These are phyloP conservation scores for Suillus alpinus DNA, from an alignment of 768 basidiomycete species.

Conservation along the genomic window DNA sequence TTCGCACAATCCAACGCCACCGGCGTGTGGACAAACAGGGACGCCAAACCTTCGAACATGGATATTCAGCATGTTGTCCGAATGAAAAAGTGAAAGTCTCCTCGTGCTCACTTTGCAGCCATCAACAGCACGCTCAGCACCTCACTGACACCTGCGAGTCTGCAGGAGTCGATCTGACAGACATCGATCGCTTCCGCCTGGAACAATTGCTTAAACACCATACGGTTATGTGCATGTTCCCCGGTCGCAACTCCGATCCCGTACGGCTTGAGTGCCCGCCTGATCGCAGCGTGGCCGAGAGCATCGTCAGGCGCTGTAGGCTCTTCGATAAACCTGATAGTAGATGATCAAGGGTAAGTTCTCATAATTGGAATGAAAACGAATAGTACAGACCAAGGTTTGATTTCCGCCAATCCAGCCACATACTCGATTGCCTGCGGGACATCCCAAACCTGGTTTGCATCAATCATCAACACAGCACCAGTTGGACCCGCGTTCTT, in stretches of 20 bases:
- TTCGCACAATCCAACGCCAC: conserved; percentile 91
- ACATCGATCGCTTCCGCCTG: conserved; percentile 93
- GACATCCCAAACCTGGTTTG: conserved; percentile 97
- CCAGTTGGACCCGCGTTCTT: conserved; percentile 97
- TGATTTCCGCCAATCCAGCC: conserved; percentile 69
- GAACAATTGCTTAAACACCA: conserved; percentile 93
- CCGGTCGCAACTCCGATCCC: conserved; percentile 92
- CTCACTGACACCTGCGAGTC: conserved; percentile 91
- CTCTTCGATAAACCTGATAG: conserved; percentile 83
- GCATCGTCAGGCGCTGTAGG: conserved; percentile 92
- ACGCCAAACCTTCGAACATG: conserved; percentile 58
- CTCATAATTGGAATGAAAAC: neutral
- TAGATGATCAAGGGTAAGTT: neutral
- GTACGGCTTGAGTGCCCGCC: conserved; percentile 71
- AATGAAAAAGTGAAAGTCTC: conserved; percentile 3
- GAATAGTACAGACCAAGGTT: conserved; percentile 68
- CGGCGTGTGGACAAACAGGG: conserved; percentile 90
- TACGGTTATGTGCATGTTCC: conserved; percentile 92
- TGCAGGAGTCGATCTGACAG: conserved; percentile 92
- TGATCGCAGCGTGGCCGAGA: conserved; percentile 78
- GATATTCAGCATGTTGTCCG: neutral
- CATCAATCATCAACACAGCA: conserved; percentile 94
- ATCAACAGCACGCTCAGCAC: conserved; percentile 87
- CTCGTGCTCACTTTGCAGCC: conserved; percentile 69
- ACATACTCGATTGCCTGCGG: conserved; percentile 91